Percentiles rank a stretch among this genome's conserved stretches.
Conservation (phyloP, 1,139 yeast genomes). For the Debaryomyces udenii region DNA sequence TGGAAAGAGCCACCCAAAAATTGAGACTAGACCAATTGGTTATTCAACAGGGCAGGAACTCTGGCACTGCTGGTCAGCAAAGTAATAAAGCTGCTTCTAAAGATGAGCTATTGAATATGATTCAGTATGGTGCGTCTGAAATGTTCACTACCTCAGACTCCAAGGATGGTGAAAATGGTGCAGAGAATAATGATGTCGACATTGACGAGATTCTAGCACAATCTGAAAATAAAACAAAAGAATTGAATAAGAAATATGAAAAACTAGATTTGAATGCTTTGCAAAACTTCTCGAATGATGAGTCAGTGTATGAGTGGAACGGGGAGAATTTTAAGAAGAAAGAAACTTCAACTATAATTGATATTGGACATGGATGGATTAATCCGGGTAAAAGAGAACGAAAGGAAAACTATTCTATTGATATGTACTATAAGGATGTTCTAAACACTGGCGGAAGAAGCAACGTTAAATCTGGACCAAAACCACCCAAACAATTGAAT, state of each 20-base stretch:
- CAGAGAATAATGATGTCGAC: constrained; percentile 56
- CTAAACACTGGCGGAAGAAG: constrained; percentile 66
- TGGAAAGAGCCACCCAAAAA: constrained; percentile 80
- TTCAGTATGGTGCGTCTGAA: constrained; percentile 76
- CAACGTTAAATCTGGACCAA: constrained; percentile 50
- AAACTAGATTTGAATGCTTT: constrained; percentile 73
- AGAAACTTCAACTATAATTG: constrained; percentile 42
- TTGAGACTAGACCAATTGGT: constrained; percentile 78
- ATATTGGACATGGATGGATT: constrained; percentile 61
- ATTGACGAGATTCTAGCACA: constrained; percentile 61
- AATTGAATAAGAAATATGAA: constrained; percentile 64
- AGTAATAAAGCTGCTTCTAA: constrained; percentile 54
- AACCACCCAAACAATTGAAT: constrained; percentile 68
- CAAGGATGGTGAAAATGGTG: constrained; percentile 18
- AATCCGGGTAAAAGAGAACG: constrained; percentile 79
- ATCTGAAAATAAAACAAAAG: constrained; percentile 65
- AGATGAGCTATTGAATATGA: constrained; percentile 76
- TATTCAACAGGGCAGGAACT: constrained; percentile 71
- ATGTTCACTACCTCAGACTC: constrained; percentile 43
- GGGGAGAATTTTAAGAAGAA: constrained; percentile 80
- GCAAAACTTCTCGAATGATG: constrained; percentile 66
- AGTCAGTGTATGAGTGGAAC: constrained; percentile 83
- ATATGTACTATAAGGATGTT: constrained; percentile 78
- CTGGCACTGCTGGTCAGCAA: constrained; percentile 41
- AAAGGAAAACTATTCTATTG: constrained; percentile 76